Conservation (phyloP, 345 rosid species). For the Litchi chinensis region DNA sequence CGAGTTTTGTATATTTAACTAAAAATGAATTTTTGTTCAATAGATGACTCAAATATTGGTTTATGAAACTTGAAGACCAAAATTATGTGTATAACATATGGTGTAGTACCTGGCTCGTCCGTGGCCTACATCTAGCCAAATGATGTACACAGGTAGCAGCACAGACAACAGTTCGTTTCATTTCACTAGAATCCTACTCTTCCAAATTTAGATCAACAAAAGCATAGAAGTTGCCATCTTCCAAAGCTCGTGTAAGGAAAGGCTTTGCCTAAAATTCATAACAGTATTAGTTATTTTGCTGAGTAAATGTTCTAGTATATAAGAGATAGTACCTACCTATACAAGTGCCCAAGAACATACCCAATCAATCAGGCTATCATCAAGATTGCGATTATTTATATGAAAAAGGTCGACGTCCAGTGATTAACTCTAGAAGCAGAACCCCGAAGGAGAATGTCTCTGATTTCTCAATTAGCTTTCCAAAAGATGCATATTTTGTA, state of each 20-base stretch:
- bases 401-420: constrained; percentile 82
- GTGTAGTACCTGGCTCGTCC: constrained; percentile 16
- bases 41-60: not conserved
- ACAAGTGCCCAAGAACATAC: constrained; percentile 34
- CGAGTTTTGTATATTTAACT: not conserved
- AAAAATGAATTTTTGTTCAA: too few relatives aligned
- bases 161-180: constrained; percentile 71
- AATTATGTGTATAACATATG: constrained; percentile 15
- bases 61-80: not conserved
- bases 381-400: constrained; percentile 48
- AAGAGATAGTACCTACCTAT: not conserved
- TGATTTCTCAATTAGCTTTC: constrained; percentile 80
- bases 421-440: constrained; percentile 83
- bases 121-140: constrained; percentile 73
- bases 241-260: constrained; percentile 58
- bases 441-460: constrained; percentile 89
- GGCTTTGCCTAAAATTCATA: constrained; percentile 70
- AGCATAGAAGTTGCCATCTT: constrained; percentile 46
- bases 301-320: not conserved
- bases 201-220: constrained; percentile 63
- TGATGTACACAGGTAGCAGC: constrained; percentile 84
- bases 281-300: constrained; percentile 12
- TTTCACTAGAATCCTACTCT: constrained; percentile 48
- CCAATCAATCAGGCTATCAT: constrained; percentile 89
- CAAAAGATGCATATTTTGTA: constrained; percentile 87